Evolutionary conservation across 2,329 filamentous ascomycete genomes (phyloP).

Genomic region (Hypoxylon sp.): DNA sequence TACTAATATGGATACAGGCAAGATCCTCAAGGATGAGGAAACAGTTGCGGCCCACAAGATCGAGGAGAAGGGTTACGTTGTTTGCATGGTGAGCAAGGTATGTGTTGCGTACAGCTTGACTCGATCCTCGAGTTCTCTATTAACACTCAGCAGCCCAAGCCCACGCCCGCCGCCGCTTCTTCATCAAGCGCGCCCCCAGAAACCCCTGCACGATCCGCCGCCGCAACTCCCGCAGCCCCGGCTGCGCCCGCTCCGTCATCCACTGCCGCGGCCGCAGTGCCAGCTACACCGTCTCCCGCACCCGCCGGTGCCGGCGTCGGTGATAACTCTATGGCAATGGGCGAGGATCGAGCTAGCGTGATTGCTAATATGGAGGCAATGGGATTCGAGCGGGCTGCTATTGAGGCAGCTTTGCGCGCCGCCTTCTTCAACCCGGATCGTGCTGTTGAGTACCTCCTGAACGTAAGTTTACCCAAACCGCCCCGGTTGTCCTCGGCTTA

Average conservation of each 20-base stretch:
- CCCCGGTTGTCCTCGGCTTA: neutral
- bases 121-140: constrained; percentile 8
- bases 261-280: constrained; percentile 59
- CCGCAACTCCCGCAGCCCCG: constrained; percentile 66
- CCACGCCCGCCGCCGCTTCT: constrained; percentile 69
- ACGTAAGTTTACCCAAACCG: constrained; percentile 66
- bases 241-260: constrained; percentile 64
- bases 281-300: constrained; percentile 70
- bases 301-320: constrained; percentile 68
- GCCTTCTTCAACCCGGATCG: constrained; percentile 98
- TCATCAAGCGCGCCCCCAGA: constrained; percentile 73
- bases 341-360: constrained; percentile 83
- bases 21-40: constrained; percentile 98
- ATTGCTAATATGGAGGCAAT: constrained; percentile 96
- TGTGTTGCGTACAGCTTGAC: constrained; percentile 41
- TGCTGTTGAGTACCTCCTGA: constrained; percentile 95
- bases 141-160: constrained; percentile 74
- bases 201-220: constrained; percentile 71
- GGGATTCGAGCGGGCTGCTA: constrained; percentile 91
- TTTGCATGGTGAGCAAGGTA: constrained; percentile 99
- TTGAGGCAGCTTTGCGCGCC: constrained; percentile 94
- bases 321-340: constrained; percentile 88
- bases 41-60: constrained; percentile 98
- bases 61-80: constrained; percentile 99
- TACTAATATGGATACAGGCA: constrained; percentile 73